Conservation (phyloP, 2,329 filamentous ascomycete species). For the Aspergillus amoenus region DNA sequence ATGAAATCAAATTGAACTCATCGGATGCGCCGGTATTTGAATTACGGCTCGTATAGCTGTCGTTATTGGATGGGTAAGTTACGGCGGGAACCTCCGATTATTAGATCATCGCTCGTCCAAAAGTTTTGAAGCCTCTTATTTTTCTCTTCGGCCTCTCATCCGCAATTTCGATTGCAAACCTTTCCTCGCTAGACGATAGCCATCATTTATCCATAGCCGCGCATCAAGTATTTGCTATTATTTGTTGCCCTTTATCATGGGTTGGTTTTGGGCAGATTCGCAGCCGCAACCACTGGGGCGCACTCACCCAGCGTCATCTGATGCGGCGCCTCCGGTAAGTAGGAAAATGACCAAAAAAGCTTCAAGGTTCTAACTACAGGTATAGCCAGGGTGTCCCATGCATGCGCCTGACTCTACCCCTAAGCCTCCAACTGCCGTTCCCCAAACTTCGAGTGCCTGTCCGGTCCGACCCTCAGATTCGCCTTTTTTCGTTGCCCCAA, state of each 20-base stretch:
- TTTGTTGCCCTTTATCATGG: conserved; percentile 48
- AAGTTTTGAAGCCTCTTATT: conserved; percentile 6
- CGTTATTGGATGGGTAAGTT: neutral
- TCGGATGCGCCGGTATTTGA: neutral
- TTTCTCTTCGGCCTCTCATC: neutral
- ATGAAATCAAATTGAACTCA: neutral
- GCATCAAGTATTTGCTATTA: conserved; percentile 11
- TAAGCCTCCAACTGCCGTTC: conserved; percentile 25
- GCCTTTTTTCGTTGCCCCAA: conserved; percentile 44
- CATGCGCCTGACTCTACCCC: conserved; percentile 50
- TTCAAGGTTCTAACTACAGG: conserved; percentile 19
- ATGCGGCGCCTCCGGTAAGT: conserved; percentile 57
- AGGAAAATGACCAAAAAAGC: neutral
- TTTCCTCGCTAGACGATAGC: neutral
- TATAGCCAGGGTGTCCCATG: conserved; percentile 69
- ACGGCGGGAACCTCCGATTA: conserved; percentile 3
- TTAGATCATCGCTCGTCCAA: conserved; percentile 10
- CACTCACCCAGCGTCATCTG: conserved; percentile 48
- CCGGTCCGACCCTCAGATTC: conserved; percentile 51
- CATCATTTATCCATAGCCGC: conserved; percentile 11
- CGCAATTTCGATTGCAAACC: too few species aligned
- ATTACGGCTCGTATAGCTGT: neutral
- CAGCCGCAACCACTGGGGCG: conserved; percentile 44
- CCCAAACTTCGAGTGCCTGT: conserved; percentile 38
- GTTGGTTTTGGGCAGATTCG: conserved; percentile 69